Evolutionary conservation across 1,284 basidiomycete species (phyloP).

Genomic region (Cryptococcus sp.): DNA sequence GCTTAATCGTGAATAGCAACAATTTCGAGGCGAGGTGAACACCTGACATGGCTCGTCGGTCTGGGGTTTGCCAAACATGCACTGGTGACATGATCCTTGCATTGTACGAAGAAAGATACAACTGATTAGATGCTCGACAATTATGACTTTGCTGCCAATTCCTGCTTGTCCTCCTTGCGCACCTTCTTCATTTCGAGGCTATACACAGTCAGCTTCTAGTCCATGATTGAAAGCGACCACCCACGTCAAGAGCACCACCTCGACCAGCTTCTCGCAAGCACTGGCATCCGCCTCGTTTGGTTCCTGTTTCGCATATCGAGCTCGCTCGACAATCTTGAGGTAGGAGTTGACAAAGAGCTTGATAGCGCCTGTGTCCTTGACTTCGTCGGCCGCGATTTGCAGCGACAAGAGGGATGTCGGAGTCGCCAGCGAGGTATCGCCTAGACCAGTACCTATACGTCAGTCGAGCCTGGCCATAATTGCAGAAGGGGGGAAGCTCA

Average conservation of each 20-base stretch:
- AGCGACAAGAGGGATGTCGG: constrained; percentile 58
- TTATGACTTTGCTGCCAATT: no score
- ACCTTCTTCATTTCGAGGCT: background rate
- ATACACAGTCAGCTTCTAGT: background rate
- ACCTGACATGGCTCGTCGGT: no score
- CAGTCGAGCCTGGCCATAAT: constrained; percentile 46
- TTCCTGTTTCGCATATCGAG: constrained; percentile 58
- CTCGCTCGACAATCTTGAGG: constrained; percentile 69
- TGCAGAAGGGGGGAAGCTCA: constrained; percentile 15
- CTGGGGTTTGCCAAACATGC: no score
- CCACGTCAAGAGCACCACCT: constrained; percentile 56
- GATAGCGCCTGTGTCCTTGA: constrained; percentile 21
- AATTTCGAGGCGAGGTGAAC: no score
- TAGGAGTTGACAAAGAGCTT: constrained; percentile 69
- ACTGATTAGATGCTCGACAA: no score
- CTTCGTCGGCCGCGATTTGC: constrained; percentile 63
- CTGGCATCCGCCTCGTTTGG: constrained; percentile 65
- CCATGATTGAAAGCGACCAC: background rate
- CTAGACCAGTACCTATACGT: background rate
- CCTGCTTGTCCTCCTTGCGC: no score
- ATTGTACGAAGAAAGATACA: no score
- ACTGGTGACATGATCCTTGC: no score
- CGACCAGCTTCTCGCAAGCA: constrained; percentile 59
- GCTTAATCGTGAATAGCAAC: constrained; percentile 6
- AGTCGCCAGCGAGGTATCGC: constrained; percentile 46